Base-by-base conservation (phyloP, 164 flowering plant species). In the Kalanchoe fedtschenkoi region DNA sequence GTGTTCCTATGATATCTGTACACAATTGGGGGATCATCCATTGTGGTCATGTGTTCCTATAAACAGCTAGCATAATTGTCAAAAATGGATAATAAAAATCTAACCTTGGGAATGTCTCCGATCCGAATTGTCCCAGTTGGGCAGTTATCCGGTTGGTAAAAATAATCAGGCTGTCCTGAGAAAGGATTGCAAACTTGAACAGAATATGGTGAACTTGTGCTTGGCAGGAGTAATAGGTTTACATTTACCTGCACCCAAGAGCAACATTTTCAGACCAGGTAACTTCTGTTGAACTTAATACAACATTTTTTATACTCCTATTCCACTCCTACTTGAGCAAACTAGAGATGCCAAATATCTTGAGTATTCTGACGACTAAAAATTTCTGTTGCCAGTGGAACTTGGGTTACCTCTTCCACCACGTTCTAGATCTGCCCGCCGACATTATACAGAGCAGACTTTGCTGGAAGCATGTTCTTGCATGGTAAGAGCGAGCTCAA, bases 401-500 rank as follows among this genome's bases (percentile, higher is more conserved):
- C 1, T 32, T 33, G 19, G 5, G 19, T 66, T 77, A 89, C 96
- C 91, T 81, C 59, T 34, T 86, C 77, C 28, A 91, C 84, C 8
- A 87, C 69, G 69, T 75, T 67, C 69, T 81, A 77, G 43, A 91
- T 74, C 51, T 80, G 86, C 32, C 66, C 71, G 65, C 88, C 75
- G 54, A 86, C 79, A 65, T 85, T 81, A 3, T 56, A 61, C 2
- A 91, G 69, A 28, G 78, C 75, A 0, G 85, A 57, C 69, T 77
- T 62, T 22, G 90, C 93, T 9, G 88, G 78, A 58, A 65, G 76
- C 63, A 91, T 60, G 60, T 87, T 79, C 16, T 88, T 75, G 47
- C 97, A 91, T 0, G 97, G 95, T 11, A 91, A 78, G 62, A 91
- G 76, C 0, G 90, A 74, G 74, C 88, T 81, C 80, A 91, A 68